Evolutionary conservation across 1,284 basidiomycete species (phyloP), one percentile per base, ranked within the genome.

Genomic region (Coniophora puteana): DNA sequence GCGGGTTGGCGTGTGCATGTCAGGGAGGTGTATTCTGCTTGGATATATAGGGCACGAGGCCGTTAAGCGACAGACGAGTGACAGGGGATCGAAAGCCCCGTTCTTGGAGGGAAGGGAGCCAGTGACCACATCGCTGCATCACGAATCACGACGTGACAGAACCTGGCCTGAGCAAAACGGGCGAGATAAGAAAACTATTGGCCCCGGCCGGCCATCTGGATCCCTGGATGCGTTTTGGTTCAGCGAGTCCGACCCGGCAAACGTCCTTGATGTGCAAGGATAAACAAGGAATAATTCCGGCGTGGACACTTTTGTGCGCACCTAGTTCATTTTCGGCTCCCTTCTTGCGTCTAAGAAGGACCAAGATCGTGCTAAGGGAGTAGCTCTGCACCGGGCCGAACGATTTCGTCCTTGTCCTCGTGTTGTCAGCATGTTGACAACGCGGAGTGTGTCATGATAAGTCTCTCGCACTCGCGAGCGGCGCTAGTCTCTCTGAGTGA

Each of bases 21-120:
- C n/a, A n/a, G n/a, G n/a, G n/a, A n/a, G n/a, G n/a, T n/a, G n/a
- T n/a, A n/a, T n/a, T n/a, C n/a, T 41, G n/a, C 21, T 40, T 59
- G 45, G 14, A 48, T 40, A 48, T 59, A 59, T 62, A 59, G 47
- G 59, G 60, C 58, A 59, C 61, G 58, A 59, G 58, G 58, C 58
- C 36, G 43, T 38, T 56, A 63, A 59, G 54, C 51, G 61, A 59
- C 47, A n/a, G n/a, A n/a, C n/a, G n/a, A n/a, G 54, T 57, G 59
- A 55, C 59, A 59, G 57, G 40, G 44, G 49, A 45, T 31, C 13
- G 30, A 38, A 34, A 21, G 35, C 17, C 35, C 18, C 17, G 23
- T 18, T 16, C 36, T 31, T 31, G 18, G 23, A 38, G 20, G 8
- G 20, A 36, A 20, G 36, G 20, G 14, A 39, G 18, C 36, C 24